Percentiles rank a stretch among this genome's conserved stretches.
Evolutionary conservation across 2,329 filamentous ascomycete genomes (phyloP).

Genomic region (Colletotrichum godetiae): DNA sequence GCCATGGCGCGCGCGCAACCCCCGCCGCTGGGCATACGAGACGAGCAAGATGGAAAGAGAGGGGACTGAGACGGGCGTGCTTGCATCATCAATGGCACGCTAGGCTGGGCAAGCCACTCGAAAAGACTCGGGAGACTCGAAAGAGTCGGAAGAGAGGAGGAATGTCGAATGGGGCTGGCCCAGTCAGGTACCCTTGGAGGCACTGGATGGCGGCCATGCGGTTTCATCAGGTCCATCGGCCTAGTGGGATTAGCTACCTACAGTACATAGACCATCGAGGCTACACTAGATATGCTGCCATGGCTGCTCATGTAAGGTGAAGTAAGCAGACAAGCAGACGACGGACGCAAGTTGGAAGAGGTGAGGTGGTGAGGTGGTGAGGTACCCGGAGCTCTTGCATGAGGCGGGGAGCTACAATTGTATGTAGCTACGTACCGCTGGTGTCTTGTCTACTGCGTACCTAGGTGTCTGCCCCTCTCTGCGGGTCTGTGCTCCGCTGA

Average conservation of each 20-base stretch:
- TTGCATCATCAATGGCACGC: conserved; percentile 24
- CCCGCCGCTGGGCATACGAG: neutral
- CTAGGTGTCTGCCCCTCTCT: neutral
- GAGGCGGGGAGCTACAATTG: too few relatives aligned
- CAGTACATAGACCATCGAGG: neutral
- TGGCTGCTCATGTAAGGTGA: conserved; percentile 10
- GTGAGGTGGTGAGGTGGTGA: neutral
- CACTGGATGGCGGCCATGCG: conserved; percentile 5
- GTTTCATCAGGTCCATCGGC: conserved; percentile 10
- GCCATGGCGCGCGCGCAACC: neutral
- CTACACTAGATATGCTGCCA: neutral
- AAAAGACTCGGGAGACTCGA: too few relatives aligned
- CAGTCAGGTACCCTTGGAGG: too few relatives aligned
- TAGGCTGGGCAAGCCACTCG: neutral
- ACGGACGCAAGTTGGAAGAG: neutral
- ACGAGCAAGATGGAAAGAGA: neutral
- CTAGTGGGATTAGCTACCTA: neutral
- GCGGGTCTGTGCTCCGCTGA: neutral
- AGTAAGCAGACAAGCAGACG: neutral
- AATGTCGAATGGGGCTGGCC: neutral
- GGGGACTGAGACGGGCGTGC: conserved; percentile 1
- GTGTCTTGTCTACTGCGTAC: too few relatives aligned
- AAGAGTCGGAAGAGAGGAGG: neutral
- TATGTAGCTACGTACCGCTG: neutral
- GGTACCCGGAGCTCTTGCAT: neutral